Conservation (phyloP, 495 filamentous ascomycete genomes). For the Aspergillus bertholletiae region DNA sequence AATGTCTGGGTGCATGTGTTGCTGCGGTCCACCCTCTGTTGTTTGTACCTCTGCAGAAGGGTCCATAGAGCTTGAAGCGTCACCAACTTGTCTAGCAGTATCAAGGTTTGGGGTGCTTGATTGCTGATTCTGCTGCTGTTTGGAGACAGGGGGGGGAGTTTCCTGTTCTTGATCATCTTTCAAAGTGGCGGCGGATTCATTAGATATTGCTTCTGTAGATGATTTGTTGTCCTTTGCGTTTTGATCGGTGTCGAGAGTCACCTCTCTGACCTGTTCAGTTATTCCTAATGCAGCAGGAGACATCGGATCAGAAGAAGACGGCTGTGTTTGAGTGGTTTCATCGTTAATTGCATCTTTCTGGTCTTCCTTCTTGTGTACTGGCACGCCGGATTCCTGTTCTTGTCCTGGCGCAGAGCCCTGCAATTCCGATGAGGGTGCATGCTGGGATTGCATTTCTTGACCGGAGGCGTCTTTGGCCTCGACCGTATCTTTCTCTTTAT, state of each 20-base stretch:
- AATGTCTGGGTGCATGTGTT: constrained; percentile 30
- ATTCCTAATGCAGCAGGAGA: constrained; percentile 50
- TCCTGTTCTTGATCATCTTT: constrained; percentile 33
- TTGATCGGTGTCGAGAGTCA: constrained; percentile 45
- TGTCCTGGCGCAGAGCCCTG: background rate
- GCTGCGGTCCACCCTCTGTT: constrained; percentile 34
- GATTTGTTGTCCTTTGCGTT: constrained; percentile 6
- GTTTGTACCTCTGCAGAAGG: constrained; percentile 19
- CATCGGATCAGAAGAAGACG: constrained; percentile 28
- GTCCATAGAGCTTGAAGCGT: constrained; percentile 20
- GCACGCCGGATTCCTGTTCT: constrained; percentile 18
- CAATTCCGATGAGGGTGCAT: constrained; percentile 1
- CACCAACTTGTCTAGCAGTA: constrained; percentile 17
- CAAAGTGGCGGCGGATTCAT: constrained; percentile 1
- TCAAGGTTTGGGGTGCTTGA: constrained; percentile 11
- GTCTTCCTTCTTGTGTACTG: constrained; percentile 14
- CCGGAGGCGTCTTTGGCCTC: constrained; percentile 19
- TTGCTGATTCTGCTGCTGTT: constrained; percentile 28
- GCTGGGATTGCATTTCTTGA: constrained; percentile 8
- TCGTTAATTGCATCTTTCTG: background rate
- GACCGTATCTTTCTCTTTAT: constrained; percentile 52
- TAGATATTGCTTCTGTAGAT: constrained; percentile 7
- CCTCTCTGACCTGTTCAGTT: constrained; percentile 45
- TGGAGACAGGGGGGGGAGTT: constrained; percentile 54
- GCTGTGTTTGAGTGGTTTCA: background rate